A percentile compares a stretch with the other conserved stretches of the same genome.
phyloP scores from a whole-genome alignment of 371 early-diverging fungal genomes.

The Zopfochytrium polystomum region DNA sequence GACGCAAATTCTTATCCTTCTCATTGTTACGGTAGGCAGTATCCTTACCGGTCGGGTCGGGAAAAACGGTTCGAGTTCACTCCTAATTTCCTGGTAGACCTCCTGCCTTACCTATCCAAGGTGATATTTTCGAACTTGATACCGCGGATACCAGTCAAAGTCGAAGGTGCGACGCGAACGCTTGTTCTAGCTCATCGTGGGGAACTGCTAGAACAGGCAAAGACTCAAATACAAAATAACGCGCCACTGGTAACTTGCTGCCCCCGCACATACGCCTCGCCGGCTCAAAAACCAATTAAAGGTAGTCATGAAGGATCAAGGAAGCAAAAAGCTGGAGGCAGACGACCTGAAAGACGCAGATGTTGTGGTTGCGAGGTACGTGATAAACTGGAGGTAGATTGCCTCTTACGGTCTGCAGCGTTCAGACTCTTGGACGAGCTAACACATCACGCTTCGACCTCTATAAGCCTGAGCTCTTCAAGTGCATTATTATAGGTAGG shows the following conservation, averaged over 20 bases:
- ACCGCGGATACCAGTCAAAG: constrained; percentile 55
- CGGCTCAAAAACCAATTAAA: background rate
- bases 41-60: no score
- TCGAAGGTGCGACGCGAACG: no score
- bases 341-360: constrained; percentile 11
- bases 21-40: no score
- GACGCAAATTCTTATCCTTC: background rate
- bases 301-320: constrained; percentile 36
- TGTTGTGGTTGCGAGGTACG: constrained; percentile 36
- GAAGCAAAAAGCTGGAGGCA: constrained; percentile 3
- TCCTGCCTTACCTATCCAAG: constrained; percentile 30
- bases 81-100: background rate
- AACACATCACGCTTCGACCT: constrained; percentile 52
- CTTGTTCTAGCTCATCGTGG: constrained; percentile 89
- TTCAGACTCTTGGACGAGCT: constrained; percentile 61
- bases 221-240: constrained; percentile 56
- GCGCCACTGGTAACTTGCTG: constrained; percentile 55
- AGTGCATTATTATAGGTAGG: constrained; percentile 87
- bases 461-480: constrained; percentile 74
- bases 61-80: no score
- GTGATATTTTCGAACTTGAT: constrained; percentile 82
- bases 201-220: constrained; percentile 82
- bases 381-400: no score
- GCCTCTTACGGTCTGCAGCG: no score
- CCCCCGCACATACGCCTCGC: background rate